Conservation (phyloP, 257 asterid species). For the Coffea eugenioides region DNA sequence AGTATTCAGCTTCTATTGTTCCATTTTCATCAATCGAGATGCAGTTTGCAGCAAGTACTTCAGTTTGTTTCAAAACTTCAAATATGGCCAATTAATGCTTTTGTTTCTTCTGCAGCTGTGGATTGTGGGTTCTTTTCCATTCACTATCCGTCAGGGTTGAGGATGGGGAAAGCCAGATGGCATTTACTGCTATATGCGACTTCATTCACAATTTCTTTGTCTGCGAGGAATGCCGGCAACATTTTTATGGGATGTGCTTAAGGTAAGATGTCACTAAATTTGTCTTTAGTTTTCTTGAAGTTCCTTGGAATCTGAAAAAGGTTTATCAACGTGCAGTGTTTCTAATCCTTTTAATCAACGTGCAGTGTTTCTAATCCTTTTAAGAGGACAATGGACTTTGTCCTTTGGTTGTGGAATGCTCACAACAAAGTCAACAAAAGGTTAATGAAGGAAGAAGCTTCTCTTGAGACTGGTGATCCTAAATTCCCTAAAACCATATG, state of each 20-base stretch:
- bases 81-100: background rate
- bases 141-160: constrained; percentile 85
- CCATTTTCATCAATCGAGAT: background rate
- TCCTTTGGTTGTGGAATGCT: constrained; percentile 85
- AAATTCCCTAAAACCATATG: constrained; percentile 69
- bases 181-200: constrained; percentile 70
- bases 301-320: constrained; percentile 7
- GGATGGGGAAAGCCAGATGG: constrained; percentile 78
- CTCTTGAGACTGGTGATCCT: constrained; percentile 69
- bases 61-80: background rate
- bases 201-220: constrained; percentile 73
- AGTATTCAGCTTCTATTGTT: background rate
- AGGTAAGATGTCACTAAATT: constrained; percentile 41
- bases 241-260: constrained; percentile 80
- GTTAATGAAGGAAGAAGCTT: constrained; percentile 70
- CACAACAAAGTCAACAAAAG: constrained; percentile 88
- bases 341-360: constrained; percentile 51
- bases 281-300: background rate
- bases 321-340: constrained; percentile 47
- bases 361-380: constrained; percentile 75
- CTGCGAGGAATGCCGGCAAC: constrained; percentile 93
- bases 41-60: background rate
- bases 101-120: constrained; percentile 68
- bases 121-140: constrained; percentile 89
- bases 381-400: constrained; percentile 59